Percentiles rank a stretch among this genome's conserved stretches.
phyloP scores from a whole-genome alignment of 441 rosid species.

The Pelargonium citronellum region DNA sequence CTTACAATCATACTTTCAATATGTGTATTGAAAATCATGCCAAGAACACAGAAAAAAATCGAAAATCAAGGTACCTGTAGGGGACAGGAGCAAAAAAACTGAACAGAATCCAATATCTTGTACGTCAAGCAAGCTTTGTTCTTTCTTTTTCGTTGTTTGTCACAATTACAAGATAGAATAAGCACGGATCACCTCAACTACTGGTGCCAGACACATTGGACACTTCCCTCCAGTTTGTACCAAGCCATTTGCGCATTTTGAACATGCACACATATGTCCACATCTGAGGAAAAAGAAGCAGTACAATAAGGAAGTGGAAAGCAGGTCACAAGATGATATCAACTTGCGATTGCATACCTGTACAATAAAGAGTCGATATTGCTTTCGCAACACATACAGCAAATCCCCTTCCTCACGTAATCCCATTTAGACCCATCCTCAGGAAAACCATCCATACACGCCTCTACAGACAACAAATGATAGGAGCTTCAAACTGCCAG shows the following conservation, averaged over 20 bases:
- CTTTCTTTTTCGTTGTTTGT: conserved; percentile 8
- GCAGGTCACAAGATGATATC: background rate
- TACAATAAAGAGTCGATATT: conserved; percentile 73
- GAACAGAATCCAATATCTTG: conserved; percentile 9
- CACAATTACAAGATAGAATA: conserved; percentile 49
- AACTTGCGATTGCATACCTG: conserved; percentile 40
- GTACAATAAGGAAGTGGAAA: background rate
- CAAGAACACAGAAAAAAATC: background rate
- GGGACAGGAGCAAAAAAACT: conserved; percentile 22
- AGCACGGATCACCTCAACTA: conserved; percentile 76
- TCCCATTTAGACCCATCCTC: conserved; percentile 65
- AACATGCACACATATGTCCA: conserved; percentile 94
- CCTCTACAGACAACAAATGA: conserved; percentile 35
- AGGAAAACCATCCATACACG: conserved; percentile 25
- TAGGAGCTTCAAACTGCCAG: background rate
- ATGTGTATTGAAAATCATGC: background rate
- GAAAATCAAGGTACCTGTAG: conserved; percentile 20
- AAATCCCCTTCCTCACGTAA: conserved; percentile 69
- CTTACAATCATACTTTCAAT: background rate
- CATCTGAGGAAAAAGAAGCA: conserved; percentile 42
- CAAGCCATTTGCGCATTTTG: conserved; percentile 69
- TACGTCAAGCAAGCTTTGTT: conserved; percentile 17
- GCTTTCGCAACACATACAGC: conserved; percentile 64
- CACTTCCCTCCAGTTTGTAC: conserved; percentile 69
- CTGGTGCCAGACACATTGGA: conserved; percentile 92